Conservation (phyloP, 257 asterid genomes). For the Linderniella brevidens region DNA sequence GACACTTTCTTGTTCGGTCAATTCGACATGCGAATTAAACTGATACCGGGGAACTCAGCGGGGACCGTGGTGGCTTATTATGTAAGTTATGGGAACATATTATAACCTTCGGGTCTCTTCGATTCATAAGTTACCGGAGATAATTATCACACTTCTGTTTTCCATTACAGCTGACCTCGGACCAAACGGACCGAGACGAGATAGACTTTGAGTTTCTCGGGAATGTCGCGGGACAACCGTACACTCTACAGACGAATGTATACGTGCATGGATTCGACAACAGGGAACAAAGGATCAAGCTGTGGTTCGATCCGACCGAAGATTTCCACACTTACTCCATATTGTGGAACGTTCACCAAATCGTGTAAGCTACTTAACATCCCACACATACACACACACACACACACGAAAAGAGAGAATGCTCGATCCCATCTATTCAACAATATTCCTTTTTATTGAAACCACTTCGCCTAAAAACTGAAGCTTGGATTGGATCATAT, state of each 20-base stretch:
- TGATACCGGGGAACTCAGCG: slow-evolving; percentile 74
- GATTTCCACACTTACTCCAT: slow-evolving; percentile 81
- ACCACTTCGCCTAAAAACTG: too few relatives aligned
- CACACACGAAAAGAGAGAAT: not conserved
- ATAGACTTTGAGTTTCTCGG: slow-evolving; percentile 93
- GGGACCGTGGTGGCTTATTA: slow-evolving; percentile 85
- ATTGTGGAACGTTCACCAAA: slow-evolving; percentile 71
- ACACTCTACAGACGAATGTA: slow-evolving; percentile 64
- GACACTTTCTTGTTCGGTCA: slow-evolving; percentile 72
- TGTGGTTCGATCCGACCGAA: slow-evolving; percentile 89
- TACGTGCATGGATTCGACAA: slow-evolving; percentile 51
- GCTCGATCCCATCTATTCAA: too few relatives aligned
- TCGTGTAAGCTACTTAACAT: slow-evolving; percentile 43
- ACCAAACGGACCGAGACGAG: slow-evolving; percentile 56
- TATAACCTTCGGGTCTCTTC: not conserved
- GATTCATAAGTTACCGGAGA: too few relatives aligned
- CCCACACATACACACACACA: too few relatives aligned
- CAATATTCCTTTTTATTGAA: too few relatives aligned
- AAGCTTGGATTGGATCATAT: too few relatives aligned
- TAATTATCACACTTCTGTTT: not conserved
- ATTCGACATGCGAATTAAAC: slow-evolving; percentile 62
- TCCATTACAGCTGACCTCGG: slow-evolving; percentile 49
- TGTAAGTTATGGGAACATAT: slow-evolving; percentile 11
- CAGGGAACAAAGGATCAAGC: slow-evolving; percentile 57
- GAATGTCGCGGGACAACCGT: slow-evolving; percentile 41